phyloP scores from a whole-genome alignment of 495 filamentous ascomycete species.

The Neurospora sp. region DNA sequence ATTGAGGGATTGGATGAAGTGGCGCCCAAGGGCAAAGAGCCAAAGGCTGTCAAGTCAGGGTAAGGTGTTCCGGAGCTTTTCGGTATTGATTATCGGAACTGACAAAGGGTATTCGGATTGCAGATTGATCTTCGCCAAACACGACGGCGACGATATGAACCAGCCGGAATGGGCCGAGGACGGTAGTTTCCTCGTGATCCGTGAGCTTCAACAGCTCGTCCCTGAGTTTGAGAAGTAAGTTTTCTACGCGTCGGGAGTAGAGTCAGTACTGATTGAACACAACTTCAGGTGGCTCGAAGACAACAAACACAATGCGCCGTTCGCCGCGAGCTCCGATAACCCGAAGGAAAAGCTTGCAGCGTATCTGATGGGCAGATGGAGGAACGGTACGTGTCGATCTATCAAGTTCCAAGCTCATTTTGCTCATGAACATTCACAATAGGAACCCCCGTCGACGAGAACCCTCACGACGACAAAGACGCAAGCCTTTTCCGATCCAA shows the following conservation, averaged over 20 bases:
- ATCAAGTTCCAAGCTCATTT: neutral
- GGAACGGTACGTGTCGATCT: neutral
- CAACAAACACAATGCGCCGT: neutral
- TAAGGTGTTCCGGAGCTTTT: neutral
- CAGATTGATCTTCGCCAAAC: neutral
- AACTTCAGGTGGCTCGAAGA: neutral
- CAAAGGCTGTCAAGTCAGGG: neutral
- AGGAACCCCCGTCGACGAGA: neutral
- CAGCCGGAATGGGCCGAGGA: neutral
- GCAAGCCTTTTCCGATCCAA: neutral
- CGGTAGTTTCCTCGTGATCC: conserved; percentile 2
- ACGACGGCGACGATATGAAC: neutral
- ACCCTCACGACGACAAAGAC: neutral
- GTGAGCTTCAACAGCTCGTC: conserved; percentile 1
- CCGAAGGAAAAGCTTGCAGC: neutral
- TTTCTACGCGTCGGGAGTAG: neutral
- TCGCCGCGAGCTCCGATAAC: neutral
- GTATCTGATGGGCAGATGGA: conserved; percentile 1
- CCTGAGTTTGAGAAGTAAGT: neutral
- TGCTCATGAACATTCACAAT: neutral
- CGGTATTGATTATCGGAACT: neutral
- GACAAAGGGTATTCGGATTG: neutral
- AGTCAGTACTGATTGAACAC: neutral
- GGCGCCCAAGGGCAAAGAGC: neutral
- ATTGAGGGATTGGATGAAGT: neutral